Evolutionary conservation across 768 basidiomycete species (phyloP), one percentile per base, ranked within the genome.

Genomic region (Leccinum boreale): DNA sequence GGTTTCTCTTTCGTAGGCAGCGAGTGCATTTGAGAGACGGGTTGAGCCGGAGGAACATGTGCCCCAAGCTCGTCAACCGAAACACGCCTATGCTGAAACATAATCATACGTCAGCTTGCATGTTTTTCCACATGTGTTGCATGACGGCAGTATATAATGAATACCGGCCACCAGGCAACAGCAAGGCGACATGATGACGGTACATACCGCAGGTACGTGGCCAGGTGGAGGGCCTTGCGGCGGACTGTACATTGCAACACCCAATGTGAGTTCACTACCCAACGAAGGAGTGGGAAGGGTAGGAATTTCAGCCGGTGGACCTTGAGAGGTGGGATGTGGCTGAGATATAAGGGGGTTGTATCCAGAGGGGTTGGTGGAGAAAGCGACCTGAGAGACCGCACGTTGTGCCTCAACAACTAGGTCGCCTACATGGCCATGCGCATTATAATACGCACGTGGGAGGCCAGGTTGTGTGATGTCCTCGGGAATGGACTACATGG

Each of bases 381-480:
- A 75, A 7, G 67, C 61, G 39, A 90, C 81, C 61, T 84, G 81
- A 53, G 71, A 74, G 31, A 89, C 74, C n/a, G 75, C 71, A 28
- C 74, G 80, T 55, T 81, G 73, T 5, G 89, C 87, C 62, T 94
- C 90, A 4, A 76, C 75, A 10, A 89, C 79, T 10, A 89, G 74
- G 39, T 77, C 72, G 49, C 85, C 82, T 1, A 86, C 86, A 61
- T 79, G 84, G 48, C 79, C 71, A 53, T 88, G 89, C 1, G 84
- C 85, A 45, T 78, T 77, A 68, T 95, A 98, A 59, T 86, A 78
- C 12, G 82, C 78, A 17, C 94, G 81, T 2, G 88, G 81, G 33
- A 89, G 76, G 24, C 94, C 94, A 17, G 93, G 92, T 52, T 86
- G 84, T 0, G 92, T 92, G 19, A 76, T 72, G n/a, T 90, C 87